These are phyloP conservation scores for Apiospora arundinis DNA, from an alignment of 2,329 filamentous ascomycete genomes.

Conservation along the genomic window DNA sequence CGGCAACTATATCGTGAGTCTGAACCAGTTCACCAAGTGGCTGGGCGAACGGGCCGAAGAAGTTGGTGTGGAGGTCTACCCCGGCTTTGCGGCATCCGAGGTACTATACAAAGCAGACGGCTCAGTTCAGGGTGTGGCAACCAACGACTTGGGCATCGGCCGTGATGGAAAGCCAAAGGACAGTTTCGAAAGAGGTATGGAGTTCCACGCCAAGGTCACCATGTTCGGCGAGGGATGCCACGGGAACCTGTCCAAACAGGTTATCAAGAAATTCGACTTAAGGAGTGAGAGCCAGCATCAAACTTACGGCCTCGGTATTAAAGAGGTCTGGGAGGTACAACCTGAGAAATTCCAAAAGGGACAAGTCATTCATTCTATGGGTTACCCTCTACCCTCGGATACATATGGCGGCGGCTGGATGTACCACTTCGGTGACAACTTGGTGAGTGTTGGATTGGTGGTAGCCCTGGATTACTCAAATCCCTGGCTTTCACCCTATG, in stretches of 20 bases:
- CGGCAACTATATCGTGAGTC: slow-evolving; percentile 95
- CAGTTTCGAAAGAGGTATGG: slow-evolving; percentile 95
- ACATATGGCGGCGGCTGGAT: slow-evolving; percentile 99
- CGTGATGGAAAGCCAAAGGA: slow-evolving; percentile 86
- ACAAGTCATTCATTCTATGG: slow-evolving; percentile 86
- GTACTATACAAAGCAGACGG: slow-evolving; percentile 87
- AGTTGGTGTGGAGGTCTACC: slow-evolving; percentile 92
- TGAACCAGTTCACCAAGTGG: slow-evolving; percentile 97
- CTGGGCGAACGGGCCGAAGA: slow-evolving; percentile 96
- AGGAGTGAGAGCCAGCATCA: slow-evolving; percentile 89
- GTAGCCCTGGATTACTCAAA: slow-evolving; percentile 95
- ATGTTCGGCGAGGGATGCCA: slow-evolving; percentile 95
- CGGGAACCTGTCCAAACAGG: slow-evolving; percentile 92
- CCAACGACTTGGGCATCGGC: slow-evolving; percentile 88
- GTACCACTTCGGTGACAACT: slow-evolving; percentile 98
- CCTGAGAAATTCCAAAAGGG: slow-evolving; percentile 92
- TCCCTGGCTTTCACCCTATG: slow-evolving; percentile 94
- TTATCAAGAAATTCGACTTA: slow-evolving; percentile 92
- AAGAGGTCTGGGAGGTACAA: slow-evolving; percentile 96
- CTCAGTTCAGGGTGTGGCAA: slow-evolving; percentile 91
- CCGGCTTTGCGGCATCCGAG: slow-evolving; percentile 93
- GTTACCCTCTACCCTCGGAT: slow-evolving; percentile 85
- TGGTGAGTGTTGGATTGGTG: slow-evolving; percentile 90
- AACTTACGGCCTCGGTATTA: slow-evolving; percentile 92
- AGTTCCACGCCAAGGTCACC: slow-evolving; percentile 92